Base-by-base conservation (phyloP, 2,329 filamentous ascomycete species). In the Paecilomyces variotii region DNA sequence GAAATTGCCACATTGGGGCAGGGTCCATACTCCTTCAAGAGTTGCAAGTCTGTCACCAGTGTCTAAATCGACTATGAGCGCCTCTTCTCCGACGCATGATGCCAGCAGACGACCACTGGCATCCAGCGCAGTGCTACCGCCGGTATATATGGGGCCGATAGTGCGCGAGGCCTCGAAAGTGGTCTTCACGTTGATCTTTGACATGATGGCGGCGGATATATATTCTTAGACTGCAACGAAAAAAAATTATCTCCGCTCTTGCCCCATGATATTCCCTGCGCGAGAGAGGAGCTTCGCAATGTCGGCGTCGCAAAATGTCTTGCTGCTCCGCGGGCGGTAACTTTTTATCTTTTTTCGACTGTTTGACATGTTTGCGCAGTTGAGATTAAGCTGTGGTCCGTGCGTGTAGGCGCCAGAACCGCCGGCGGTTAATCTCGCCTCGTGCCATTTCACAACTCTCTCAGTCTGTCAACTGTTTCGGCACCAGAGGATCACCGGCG, bases 91-190 rank as follows among this genome's bases (percentile, higher is more conserved):
- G n/a, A 97, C 78, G 35, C 89, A 91, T 26, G 91, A 91, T 51
- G 91, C 93, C 57, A 99, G 82, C 62, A 97, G 84, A 67, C 85
- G 84, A 56, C 91, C 91, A 76, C 85, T 85, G 72, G 87, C 84
- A 79, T 93, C 91, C 61, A 97, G 83, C 30, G 90, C 86, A 60
- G 96, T 86, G 64, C 89, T 88, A 51, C 94, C 94, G 57, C 94
- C 94, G 1, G 93, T 96, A 71, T 94, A 97, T 55, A 97, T 93
- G 24, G 94, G 94, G 67, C 91, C 89, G 58, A 99, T 89, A 54
- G 91, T 89, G 68, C 88, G 86, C 64, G 83, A 83, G 59, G 88
- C 84, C 70, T 95, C 90, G 74, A 97, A 99, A 2, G 93, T 96
- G 59, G 91, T 97, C 80, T 91, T 95, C 66, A 82, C 74, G 49